phyloP scores from a whole-genome alignment of 2,329 filamentous ascomycete species.

The Kalmusia sp. region DNA sequence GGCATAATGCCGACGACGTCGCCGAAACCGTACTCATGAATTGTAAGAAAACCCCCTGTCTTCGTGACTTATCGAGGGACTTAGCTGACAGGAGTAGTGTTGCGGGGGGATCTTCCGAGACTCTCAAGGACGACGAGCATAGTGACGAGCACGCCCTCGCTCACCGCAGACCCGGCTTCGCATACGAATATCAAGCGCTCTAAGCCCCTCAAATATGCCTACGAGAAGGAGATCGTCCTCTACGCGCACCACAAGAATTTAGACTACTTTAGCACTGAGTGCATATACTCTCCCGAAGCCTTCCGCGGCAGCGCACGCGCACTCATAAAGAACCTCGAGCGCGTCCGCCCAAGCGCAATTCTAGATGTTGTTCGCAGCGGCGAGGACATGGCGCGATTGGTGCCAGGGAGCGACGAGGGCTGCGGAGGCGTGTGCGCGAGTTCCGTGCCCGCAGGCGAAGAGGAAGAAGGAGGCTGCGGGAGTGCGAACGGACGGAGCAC shows the following conservation, averaged over 20 bases:
- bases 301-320: constrained; percentile 91
- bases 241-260: constrained; percentile 97
- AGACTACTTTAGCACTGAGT: constrained; percentile 98
- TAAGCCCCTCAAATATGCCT: constrained; percentile 97
- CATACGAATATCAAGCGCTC: constrained; percentile 89
- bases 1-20: constrained; percentile 96
- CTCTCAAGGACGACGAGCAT: constrained; percentile 90
- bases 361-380: constrained; percentile 93
- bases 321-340: constrained; percentile 93
- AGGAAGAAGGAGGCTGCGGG: constrained; percentile 76
- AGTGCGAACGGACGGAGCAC: constrained; percentile 70
- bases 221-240: constrained; percentile 98
- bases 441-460: constrained; percentile 54
- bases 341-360: constrained; percentile 91
- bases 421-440: constrained; percentile 41
- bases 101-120: constrained; percentile 87
- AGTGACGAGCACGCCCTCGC: constrained; percentile 64
- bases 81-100: constrained; percentile 54
- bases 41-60: constrained; percentile 34
- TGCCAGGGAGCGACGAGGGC: constrained; percentile 61
- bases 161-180: constrained; percentile 62
- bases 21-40: constrained; percentile 99
- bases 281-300: constrained; percentile 96
- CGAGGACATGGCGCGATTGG: constrained; percentile 93
- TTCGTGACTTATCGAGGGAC: neutral